Percentiles rank a stretch among this genome's conserved stretches.
phyloP scores from a whole-genome alignment of 176 grass and related monocot genomes.

The Secale cereale region DNA sequence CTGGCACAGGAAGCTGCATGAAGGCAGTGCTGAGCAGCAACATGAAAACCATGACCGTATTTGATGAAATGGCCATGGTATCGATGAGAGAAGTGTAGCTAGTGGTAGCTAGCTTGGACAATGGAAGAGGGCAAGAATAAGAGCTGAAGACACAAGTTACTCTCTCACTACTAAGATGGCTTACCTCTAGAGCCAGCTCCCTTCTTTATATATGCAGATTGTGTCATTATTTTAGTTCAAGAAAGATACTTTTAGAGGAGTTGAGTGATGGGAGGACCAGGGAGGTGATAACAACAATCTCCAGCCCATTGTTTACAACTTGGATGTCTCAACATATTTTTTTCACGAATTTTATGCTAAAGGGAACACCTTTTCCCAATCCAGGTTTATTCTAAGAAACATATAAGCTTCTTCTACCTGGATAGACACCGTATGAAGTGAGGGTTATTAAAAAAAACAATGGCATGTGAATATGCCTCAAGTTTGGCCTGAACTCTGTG shows the following conservation, averaged over 20 bases:
- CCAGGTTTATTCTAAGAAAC: slow-evolving; percentile 38
- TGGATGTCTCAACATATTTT: slow-evolving; percentile 16
- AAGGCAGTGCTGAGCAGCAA: slow-evolving; percentile 33
- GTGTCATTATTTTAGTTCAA: slow-evolving; percentile 31
- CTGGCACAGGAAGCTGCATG: slow-evolving; percentile 35
- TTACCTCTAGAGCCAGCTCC: slow-evolving; percentile 26
- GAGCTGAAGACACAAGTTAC: slow-evolving; percentile 12
- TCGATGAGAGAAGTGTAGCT: not conserved
- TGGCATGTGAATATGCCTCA: slow-evolving; percentile 24
- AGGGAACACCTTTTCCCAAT: slow-evolving; percentile 54
- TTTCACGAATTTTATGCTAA: slow-evolving; percentile 16
- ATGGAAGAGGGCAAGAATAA: slow-evolving; percentile 2
- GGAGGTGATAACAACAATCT: slow-evolving; percentile 23
- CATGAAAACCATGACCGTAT: not conserved
- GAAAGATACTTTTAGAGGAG: slow-evolving; percentile 38
- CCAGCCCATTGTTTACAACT: slow-evolving; percentile 31
- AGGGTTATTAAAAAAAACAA: not conserved
- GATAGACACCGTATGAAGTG: slow-evolving; percentile 25
- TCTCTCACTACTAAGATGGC: slow-evolving; percentile 18
- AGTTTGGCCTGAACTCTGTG: slow-evolving; percentile 1
- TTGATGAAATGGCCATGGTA: slow-evolving; percentile 38
- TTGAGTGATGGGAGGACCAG: slow-evolving; percentile 35
- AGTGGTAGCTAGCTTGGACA: slow-evolving; percentile 3
- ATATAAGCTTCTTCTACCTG: slow-evolving; percentile 39
- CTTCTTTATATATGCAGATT: slow-evolving; percentile 50